These are phyloP conservation scores for Lepiota venenata DNA, from an alignment of 768 basidiomycete genomes.

Conservation along the genomic window DNA sequence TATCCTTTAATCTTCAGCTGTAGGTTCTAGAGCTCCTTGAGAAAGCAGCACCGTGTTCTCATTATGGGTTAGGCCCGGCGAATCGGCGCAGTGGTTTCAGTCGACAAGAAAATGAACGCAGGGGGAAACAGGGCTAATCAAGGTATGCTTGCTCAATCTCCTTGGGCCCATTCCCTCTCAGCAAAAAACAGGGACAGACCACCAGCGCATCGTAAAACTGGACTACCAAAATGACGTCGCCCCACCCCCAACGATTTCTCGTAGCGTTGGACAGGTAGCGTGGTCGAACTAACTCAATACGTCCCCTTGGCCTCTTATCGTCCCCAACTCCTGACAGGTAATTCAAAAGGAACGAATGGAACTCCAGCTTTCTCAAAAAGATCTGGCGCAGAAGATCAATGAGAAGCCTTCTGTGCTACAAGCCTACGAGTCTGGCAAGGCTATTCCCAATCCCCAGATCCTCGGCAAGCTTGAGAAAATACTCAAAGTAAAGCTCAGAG, in stretches of 20 bases:
- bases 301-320: slow-evolving; percentile 7
- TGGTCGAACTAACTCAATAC: slow-evolving; percentile 13
- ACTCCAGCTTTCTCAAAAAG: slow-evolving; percentile 84
- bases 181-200: slow-evolving; percentile 69
- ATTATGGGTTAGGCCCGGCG: slow-evolving; percentile 58
- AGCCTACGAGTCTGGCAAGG: slow-evolving; percentile 87
- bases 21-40: slow-evolving; percentile 29
- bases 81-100: slow-evolving; percentile 71
- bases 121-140: slow-evolving; percentile 76
- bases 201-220: slow-evolving; percentile 90
- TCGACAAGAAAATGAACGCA: slow-evolving; percentile 73
- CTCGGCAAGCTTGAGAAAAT: slow-evolving; percentile 85
- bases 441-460: slow-evolving; percentile 83
- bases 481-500: slow-evolving; percentile 87
- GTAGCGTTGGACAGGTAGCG: slow-evolving; percentile 71
- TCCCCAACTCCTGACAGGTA: slow-evolving; percentile 43
- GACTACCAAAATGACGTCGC: slow-evolving; percentile 96
- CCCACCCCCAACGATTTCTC: slow-evolving; percentile 77
- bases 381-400: slow-evolving; percentile 89
- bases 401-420: slow-evolving; percentile 87
- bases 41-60: background rate
- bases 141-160: slow-evolving; percentile 38
- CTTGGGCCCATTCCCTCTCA: background rate
- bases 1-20: slow-evolving; percentile 38
- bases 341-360: slow-evolving; percentile 80